Base-by-base conservation (phyloP, 2,329 filamentous ascomycete genomes). In the Phialophora chinensis region DNA sequence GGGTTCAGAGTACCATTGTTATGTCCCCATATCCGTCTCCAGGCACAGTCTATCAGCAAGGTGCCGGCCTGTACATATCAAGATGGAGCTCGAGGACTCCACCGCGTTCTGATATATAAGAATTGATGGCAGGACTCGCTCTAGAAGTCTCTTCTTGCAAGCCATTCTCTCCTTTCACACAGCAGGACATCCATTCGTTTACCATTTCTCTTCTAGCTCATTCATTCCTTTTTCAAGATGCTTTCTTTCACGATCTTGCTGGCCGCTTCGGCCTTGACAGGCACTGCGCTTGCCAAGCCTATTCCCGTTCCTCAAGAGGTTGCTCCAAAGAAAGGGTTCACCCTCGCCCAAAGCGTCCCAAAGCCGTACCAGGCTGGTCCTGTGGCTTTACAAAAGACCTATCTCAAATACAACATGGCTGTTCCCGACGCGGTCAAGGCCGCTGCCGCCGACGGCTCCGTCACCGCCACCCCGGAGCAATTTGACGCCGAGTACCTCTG, bases 401-500 rank as follows among this genome's bases (percentile, higher is more conserved):
- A 70, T 63, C 60, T 50, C 50, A 73, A 73, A 49, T 73, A 69
- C 63, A 71, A 69, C 35, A 65, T 59, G 23, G 25, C 64, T 47
- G 70, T 71, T n/a, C 71, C 71, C 6, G 60, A 35, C 8, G 62
- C 65, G 38, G 66, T 73, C 60, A 55, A 62, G 14, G 59, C 59
- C 8, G 71, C 71, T 6, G 71, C 66, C 17, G 44, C 47, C 11
- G 47, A 62, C 60, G 71, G 72, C 49, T 65, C 66, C 29, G 72
- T 72, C 58, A 66, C 77, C 27, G 79, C 81, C 20, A 81, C 78
- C 20, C 84, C 85, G 0, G 76, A 82, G 66, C 71, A 77, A n/a
- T 77, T 81, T 56, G 87, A 90, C 69, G 78, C 79, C 3, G 83
- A 88, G 74, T 90, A 88, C 65, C 78, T 88, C 33, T 83, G 85